Base-by-base conservation (phyloP, 495 filamentous ascomycete species). In the Collariella sp. region DNA sequence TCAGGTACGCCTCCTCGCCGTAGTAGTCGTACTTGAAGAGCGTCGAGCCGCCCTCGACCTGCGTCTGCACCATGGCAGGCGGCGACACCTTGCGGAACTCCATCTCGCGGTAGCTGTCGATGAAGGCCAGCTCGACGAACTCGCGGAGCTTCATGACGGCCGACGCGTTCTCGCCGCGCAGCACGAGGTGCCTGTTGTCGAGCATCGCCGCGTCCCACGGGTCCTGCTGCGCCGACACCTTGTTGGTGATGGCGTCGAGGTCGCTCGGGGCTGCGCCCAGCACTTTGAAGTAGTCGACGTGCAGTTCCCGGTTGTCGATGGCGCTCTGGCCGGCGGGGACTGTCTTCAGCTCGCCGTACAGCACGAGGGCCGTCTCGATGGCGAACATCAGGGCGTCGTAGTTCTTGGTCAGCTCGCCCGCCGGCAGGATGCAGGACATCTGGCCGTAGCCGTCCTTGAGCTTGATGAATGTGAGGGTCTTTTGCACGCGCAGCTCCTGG, bases 11-110 rank as follows among this genome's bases (percentile, higher is more conserved):
- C 65, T 84, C 83, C 70, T 96, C 86, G 60, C 84, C 87, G 72
- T 97, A 99, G 79, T 97, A 99, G 67, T 88, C 81, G 61, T 95
- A 87, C 38, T 84, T 84, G 76, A 99, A 99, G 34, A 99, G 83
- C 2, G 93, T 97, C 58, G 85, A 83, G 44, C 93, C 93, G 57
- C 93, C 93, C 74, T 99, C 93, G 54, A 96, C 93, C 71, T 96
- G 91, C 7, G 93, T 97, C 71, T 99, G 93, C n/a, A 97, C 94
- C 73, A 99, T 88, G 40, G 89, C 90, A 9, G 93, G 93, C 3
- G 93, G 93, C 39, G 85, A 86, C 43, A 99, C 91, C 71, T 97
- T 91, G 45, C 79, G 76, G 66, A 94, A 79, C 46, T 82, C 79
- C 62, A 85, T 78, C 62, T 90, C 85, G 60, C 85, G 83, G 69